Percentiles rank a stretch among this genome's conserved stretches.
Conservation (phyloP, 352 stramenopile genomes). For the Nothophytophthora sp. region DNA sequence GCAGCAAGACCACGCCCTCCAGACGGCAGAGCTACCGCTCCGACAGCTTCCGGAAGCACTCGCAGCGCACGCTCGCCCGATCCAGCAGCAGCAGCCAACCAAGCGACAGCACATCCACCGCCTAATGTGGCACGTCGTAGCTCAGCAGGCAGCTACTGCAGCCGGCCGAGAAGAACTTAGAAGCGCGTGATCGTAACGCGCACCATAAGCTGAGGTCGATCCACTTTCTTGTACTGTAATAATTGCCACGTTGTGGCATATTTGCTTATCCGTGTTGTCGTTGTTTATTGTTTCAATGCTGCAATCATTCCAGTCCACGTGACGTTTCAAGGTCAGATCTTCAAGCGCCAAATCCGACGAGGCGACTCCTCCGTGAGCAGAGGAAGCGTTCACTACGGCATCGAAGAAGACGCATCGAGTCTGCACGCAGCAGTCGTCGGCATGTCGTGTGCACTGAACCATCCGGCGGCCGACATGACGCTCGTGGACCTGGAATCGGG, state of each 20-base stretch:
- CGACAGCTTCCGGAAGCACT: constrained; percentile 42
- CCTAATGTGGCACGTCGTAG: too few relatives aligned
- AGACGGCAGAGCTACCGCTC: constrained; percentile 57
- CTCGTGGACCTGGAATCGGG: constrained; percentile 59
- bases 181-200: constrained; percentile 2
- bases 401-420: too few relatives aligned
- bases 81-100: constrained; percentile 17
- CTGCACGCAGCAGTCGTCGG: too few relatives aligned
- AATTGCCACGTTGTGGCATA: too few relatives aligned
- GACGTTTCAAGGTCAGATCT: not conserved
- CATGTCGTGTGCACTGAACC: constrained; percentile 60
- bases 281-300: too few relatives aligned
- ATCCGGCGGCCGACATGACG: constrained; percentile 42
- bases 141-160: too few relatives aligned
- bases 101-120: constrained; percentile 24
- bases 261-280: too few relatives aligned
- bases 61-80: constrained; percentile 27
- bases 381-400: not conserved
- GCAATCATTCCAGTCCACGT: too few relatives aligned
- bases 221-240: too few relatives aligned
- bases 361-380: constrained; percentile 9
- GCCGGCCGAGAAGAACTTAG: not conserved
- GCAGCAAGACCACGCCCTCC: constrained; percentile 44
- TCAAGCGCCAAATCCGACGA: constrained; percentile 1
- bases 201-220: too few relatives aligned